Conservation (phyloP, 169 alveolate species). For the Hepatocystis sp. region DNA sequence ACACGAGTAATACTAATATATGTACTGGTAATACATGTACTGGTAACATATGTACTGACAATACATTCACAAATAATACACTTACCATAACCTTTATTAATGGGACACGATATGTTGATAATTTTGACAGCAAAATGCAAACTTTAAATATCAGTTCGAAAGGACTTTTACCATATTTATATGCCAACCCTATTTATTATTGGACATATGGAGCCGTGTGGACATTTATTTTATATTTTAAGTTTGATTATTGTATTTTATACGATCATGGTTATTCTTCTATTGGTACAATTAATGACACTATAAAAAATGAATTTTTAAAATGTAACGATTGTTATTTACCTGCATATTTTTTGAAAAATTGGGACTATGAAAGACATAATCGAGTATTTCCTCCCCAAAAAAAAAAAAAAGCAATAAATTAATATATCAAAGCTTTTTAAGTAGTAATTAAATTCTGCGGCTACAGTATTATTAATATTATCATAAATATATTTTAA, state of each 20-base stretch:
- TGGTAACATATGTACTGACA: too few relatives aligned
- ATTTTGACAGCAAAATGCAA: constrained; percentile 36
- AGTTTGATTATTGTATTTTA: constrained; percentile 82
- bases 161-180: constrained; percentile 72
- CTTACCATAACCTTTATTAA: constrained; percentile 57
- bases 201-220: constrained; percentile 87
- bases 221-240: constrained; percentile 81
- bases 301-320: constrained; percentile 76
- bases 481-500: too few relatives aligned
- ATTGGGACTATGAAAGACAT: constrained; percentile 80
- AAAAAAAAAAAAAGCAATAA: constrained; percentile 18
- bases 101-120: constrained; percentile 65
- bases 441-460: too few relatives aligned
- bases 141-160: constrained; percentile 72
- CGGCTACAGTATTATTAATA: too few relatives aligned
- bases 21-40: too few relatives aligned
- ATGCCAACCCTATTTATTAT: constrained; percentile 79
- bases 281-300: constrained; percentile 80
- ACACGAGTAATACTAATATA: too few relatives aligned
- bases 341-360: constrained; percentile 82
- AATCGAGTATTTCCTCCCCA: constrained; percentile 55
- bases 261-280: constrained; percentile 86
- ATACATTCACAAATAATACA: too few relatives aligned
- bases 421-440: too few relatives aligned
- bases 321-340: constrained; percentile 78